phyloP scores from a whole-genome alignment of 805 yeast species.

The Sugiyamaella lignohabitans region DNA sequence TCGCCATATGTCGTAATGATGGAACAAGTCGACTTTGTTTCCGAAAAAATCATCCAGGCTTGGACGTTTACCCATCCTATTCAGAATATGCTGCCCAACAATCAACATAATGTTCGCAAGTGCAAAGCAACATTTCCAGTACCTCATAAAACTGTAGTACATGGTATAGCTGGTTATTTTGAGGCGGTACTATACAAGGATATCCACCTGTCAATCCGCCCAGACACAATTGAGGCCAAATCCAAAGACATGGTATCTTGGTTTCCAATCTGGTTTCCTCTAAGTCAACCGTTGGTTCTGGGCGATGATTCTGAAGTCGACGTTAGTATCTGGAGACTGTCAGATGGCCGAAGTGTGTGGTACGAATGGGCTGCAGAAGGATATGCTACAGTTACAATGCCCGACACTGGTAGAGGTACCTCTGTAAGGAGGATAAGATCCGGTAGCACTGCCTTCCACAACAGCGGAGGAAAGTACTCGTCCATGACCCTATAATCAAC shows the following conservation, averaged over 20 bases:
- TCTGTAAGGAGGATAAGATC: constrained; percentile 20
- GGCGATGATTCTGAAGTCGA: constrained; percentile 52
- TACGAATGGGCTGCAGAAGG: constrained; percentile 61
- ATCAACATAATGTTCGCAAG: constrained; percentile 21
- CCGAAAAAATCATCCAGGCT: constrained; percentile 40
- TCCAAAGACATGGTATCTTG: constrained; percentile 51
- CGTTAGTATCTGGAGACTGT: constrained; percentile 44
- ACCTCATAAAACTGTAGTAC: constrained; percentile 48
- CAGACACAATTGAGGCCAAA: constrained; percentile 30
- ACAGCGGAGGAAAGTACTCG: constrained; percentile 24
- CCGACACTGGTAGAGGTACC: constrained; percentile 17
- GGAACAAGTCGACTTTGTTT: constrained; percentile 38
- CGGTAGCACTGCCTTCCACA: constrained; percentile 26
- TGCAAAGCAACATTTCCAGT: constrained; percentile 39
- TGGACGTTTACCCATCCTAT: constrained; percentile 62
- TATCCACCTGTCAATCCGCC: constrained; percentile 46
- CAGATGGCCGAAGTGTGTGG: constrained; percentile 45
- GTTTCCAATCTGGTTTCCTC: constrained; percentile 64
- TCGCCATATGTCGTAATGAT: constrained; percentile 43
- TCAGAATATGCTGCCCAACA: constrained; percentile 7
- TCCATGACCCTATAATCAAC: constrained; percentile 20
- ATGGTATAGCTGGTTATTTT: constrained; percentile 74
- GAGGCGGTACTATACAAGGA: constrained; percentile 61
- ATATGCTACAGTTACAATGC: constrained; percentile 33
- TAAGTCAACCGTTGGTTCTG: constrained; percentile 46